phyloP scores from a whole-genome alignment of 768 basidiomycete species.

The Cystoderma amianthinum region DNA sequence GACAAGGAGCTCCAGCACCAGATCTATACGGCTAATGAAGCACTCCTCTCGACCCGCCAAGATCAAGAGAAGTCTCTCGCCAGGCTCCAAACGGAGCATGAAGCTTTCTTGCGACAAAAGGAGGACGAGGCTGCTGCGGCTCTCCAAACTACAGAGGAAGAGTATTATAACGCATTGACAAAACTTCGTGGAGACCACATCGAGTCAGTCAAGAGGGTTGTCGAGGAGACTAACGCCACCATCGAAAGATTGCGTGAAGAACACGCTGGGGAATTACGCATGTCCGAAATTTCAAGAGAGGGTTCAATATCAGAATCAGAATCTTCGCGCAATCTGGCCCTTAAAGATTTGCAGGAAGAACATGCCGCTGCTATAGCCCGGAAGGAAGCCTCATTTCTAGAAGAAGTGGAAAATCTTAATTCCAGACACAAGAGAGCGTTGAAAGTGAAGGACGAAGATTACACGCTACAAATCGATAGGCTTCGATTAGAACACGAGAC shows the following conservation, averaged over 20 bases:
- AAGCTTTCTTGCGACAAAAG: constrained; percentile 48
- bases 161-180: constrained; percentile 76
- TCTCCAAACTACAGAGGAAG: constrained; percentile 67
- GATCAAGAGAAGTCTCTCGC: constrained; percentile 48
- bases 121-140: constrained; percentile 50
- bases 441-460: constrained; percentile 54
- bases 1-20: constrained; percentile 45
- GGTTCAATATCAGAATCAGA: constrained; percentile 72
- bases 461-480: constrained; percentile 50
- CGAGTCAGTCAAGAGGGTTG: constrained; percentile 54
- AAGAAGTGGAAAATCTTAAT: constrained; percentile 61
- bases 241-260: constrained; percentile 73
- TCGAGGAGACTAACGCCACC: constrained; percentile 49
- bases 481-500: constrained; percentile 56
- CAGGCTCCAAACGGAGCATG: constrained; percentile 46
- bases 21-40: constrained; percentile 45
- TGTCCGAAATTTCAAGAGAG: constrained; percentile 69
- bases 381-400: constrained; percentile 58
- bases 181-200: constrained; percentile 72
- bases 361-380: constrained; percentile 58
- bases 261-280: constrained; percentile 65
- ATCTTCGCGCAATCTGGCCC: constrained; percentile 51
- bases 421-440: constrained; percentile 52
- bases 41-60: constrained; percentile 38
- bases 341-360: constrained; percentile 67